Evolutionary conservation across 2,329 filamentous ascomycete genomes (phyloP), one percentile per base, ranked within the genome.

Genomic region (Cercospora berteroae): DNA sequence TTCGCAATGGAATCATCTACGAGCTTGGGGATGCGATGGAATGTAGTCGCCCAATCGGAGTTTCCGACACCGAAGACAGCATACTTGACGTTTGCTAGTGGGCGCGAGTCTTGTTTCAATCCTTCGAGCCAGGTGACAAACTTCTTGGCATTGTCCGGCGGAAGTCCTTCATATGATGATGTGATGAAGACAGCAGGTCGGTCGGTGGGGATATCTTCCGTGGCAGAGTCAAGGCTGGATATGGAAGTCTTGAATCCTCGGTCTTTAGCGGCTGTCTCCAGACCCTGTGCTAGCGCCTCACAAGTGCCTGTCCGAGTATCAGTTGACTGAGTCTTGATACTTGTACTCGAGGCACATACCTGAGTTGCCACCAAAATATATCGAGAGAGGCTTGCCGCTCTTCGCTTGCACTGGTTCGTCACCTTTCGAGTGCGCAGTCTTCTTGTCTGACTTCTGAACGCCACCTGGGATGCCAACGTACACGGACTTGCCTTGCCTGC

Each of bases 1-100:
- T 77, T 71, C 9, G 74, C 74, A 3, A 82, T 67, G 0, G 72
- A 57, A 1, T 65, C 65, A 62, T 81, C 73, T 9, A 82, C 72
- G 31, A 77, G 73, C 52, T 76, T 80, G 2, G 81, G 80, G 5
- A 82, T 74, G n/a, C 75, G 74, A 27, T 81, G 80, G 67, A 80
- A 82, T 0, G 81, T 82, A 55, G 73, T 74, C 0, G 77, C 76
- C 80, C 80, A 82, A 44, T 82, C 80, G 1, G 75, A 74, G 55
- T 81, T 79, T 4, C 81, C 80, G 44, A 77, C 79, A 6, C 80
- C 80, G 61, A 81, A 82, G 2, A 82, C 76, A 2, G 79, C 73
- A 63, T 80, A 82, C 1, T 77, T 75, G 2, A 79, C 77, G 5
- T 77, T 75, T 5, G 76, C 69, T 8, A 80, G 33, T 75, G 12